Conservation (phyloP, 2,329 filamentous ascomycete genomes). For the Hymenoscyphus linearis region DNA sequence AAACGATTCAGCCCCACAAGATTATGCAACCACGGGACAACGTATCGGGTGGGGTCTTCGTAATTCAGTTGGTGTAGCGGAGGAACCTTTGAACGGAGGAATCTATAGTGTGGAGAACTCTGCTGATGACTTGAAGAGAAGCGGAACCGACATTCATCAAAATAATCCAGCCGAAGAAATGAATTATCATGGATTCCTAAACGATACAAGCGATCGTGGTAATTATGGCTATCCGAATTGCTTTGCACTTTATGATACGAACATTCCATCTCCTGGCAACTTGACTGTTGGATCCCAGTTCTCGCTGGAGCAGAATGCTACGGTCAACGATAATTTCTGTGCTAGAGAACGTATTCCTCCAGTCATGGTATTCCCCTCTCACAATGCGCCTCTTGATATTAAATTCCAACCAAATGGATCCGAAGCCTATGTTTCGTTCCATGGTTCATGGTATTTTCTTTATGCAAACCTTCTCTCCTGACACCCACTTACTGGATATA, state of each 20-base stretch:
- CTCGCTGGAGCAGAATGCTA: slow-evolving; percentile 34
- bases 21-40: slow-evolving; percentile 44
- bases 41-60: slow-evolving; percentile 63
- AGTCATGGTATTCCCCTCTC: slow-evolving; percentile 56
- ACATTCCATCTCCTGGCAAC: slow-evolving; percentile 37
- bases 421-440: slow-evolving; percentile 56
- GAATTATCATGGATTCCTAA: slow-evolving; percentile 62
- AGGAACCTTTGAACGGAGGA: slow-evolving; percentile 49
- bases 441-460: slow-evolving; percentile 18
- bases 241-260: slow-evolving; percentile 59
- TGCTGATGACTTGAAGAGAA: slow-evolving; percentile 56
- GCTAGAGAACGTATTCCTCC: slow-evolving; percentile 42
- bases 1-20: slow-evolving; percentile 32
- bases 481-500: slow-evolving; percentile 28
- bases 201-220: slow-evolving; percentile 31
- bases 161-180: slow-evolving; percentile 71
- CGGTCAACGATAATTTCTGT: slow-evolving; percentile 42
- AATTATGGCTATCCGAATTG: slow-evolving; percentile 71
- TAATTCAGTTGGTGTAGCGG: slow-evolving; percentile 67
- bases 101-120: slow-evolving; percentile 65
- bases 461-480: background rate
- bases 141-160: slow-evolving; percentile 55
- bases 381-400: slow-evolving; percentile 68
- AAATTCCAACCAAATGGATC: slow-evolving; percentile 56
- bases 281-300: slow-evolving; percentile 48